These are phyloP conservation scores for Rugonectria rugulosa DNA, from an alignment of 2,329 filamentous ascomycete genomes.

Conservation along the genomic window DNA sequence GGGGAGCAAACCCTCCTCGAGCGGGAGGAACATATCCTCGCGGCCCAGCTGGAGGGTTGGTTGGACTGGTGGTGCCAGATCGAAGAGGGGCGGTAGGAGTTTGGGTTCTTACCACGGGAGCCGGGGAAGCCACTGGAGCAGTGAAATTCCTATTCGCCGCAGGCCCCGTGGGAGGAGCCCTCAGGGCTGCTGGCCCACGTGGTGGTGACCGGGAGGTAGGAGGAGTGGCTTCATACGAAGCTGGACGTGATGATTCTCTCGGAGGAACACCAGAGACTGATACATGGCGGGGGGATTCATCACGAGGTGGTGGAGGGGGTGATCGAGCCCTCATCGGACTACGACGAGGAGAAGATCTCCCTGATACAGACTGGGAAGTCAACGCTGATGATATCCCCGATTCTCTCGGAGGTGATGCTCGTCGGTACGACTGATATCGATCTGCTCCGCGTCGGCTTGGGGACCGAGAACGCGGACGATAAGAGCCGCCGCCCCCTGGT, in stretches of 20 bases:
- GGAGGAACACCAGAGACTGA: constrained; percentile 31
- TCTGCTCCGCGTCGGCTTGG: constrained; percentile 57
- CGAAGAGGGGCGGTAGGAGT: constrained; percentile 45
- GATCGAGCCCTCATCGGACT: constrained; percentile 57
- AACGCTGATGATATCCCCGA: constrained; percentile 59
- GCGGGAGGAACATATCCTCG: constrained; percentile 58
- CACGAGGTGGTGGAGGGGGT: constrained; percentile 52
- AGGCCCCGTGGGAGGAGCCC: constrained; percentile 57
- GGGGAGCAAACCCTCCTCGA: constrained; percentile 54
- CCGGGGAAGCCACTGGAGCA: constrained; percentile 46
- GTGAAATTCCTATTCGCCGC: constrained; percentile 49
- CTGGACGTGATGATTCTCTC: constrained; percentile 41
- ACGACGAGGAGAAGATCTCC: constrained; percentile 61
- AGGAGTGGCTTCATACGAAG: constrained; percentile 39
- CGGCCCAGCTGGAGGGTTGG: constrained; percentile 61
- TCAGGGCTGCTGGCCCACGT: constrained; percentile 61
- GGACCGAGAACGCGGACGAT: constrained; percentile 62
- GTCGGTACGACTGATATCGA: constrained; percentile 53
- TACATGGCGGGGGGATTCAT: constrained; percentile 46
- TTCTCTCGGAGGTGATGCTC: constrained; percentile 58
- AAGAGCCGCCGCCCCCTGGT: constrained; percentile 50
- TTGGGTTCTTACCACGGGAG: constrained; percentile 45
- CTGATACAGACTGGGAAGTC: constrained; percentile 59
- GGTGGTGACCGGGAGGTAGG: constrained; percentile 56
- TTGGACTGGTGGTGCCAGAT: constrained; percentile 54